Base-by-base conservation (phyloP, 192 early-diverging fungal species). In the Phlyctochytrium planicorne region DNA sequence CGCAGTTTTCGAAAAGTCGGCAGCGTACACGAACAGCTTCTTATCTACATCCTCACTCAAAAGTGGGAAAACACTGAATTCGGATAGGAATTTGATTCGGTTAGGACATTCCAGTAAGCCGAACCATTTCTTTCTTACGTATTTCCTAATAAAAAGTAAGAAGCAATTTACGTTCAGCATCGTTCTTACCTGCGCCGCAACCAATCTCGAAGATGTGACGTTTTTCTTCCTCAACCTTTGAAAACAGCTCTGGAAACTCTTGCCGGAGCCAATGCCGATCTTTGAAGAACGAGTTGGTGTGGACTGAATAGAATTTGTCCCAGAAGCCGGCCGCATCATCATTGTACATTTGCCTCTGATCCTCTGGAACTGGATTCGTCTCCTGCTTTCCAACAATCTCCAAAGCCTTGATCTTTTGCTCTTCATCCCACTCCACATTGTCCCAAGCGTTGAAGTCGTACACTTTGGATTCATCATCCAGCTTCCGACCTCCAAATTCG, bases 391-490 rank as follows among this genome's bases (percentile, higher is more conserved):
- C 79, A 34, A 99, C 84, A 62, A 90, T 87, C 59, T 86, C 81
- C 57, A 82, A 78, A 16, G 95, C 97, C 33, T 90, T 80, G 29
- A 84, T 55, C 69, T 91, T 86, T 66, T 95, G 93, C 52, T 94
- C 93, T 59, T 86, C 85, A 66, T 88, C 90, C 85, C 91, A 95
- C 59, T 93, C 91, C 23, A 90, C 94, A 65, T 97, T 91, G 84
- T 99, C 97, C 94, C 97, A 98, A 27, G 97, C 97, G 74, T 97
- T 98, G 70, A 92, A 88, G 35, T 87, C 83, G 70, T 91, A 97
- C 2, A 97, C 94, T 50, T 87, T 75, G 35, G 87, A 82, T 36
- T 90, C 87, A 67, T 90, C 67, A 10, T 62, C 61, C 60, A 98
- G 79, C 50, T 87, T 70, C 14, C 95, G 84, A 31, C 87, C 85